Evolutionary conservation across 2,329 filamentous ascomycete genomes (phyloP), one percentile per base, ranked within the genome.

Genomic region (Paecilomyces formosus): DNA sequence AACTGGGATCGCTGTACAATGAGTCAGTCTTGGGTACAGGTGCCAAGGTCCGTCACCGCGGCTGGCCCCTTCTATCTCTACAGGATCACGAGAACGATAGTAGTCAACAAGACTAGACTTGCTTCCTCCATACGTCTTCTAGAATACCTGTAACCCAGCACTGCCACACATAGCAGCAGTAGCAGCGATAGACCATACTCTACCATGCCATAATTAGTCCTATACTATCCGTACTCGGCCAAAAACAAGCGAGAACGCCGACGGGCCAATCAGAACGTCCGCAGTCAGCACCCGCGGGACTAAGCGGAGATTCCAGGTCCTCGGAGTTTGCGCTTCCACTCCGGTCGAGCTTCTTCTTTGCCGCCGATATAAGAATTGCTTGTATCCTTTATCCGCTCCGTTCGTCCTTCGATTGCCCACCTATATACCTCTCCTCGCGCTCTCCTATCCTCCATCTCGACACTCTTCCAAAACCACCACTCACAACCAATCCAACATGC

Each of bases 401-500:
- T 45, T 45, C 35, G 35, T 45, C 35, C 15, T n/a, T n/a, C 35
- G 35, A 45, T 18, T 31, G 18, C 18, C 39, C 62, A 62, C 67
- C 61, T 66, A 65, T 65, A 62, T 64, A 63, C 62, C 71, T n/a
- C n/a, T n/a, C n/a, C n/a, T n/a, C n/a, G n/a, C n/a, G n/a, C n/a
- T n/a, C n/a, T n/a, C n/a, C n/a, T n/a, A n/a, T n/a, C n/a, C n/a
- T 69, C 66, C 57, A 33, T 52, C 54, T 45, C 61, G 63, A 58
- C 54, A 51, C 53, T 52, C 55, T 26, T 58, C 45, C 61, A 52
- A 58, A 30, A 66, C 58, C 61, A 45, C 35, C n/a, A 6, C 35
- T 7, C 35, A 45, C 39, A 45, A 45, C 39, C 18, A 8, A 45
- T 61, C 61, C 73, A 82, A 75, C 60, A 93, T 93, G 89, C 78